Base-by-base conservation (phyloP, 306 rosid genomes). In the Aeschynomene evenia region DNA sequence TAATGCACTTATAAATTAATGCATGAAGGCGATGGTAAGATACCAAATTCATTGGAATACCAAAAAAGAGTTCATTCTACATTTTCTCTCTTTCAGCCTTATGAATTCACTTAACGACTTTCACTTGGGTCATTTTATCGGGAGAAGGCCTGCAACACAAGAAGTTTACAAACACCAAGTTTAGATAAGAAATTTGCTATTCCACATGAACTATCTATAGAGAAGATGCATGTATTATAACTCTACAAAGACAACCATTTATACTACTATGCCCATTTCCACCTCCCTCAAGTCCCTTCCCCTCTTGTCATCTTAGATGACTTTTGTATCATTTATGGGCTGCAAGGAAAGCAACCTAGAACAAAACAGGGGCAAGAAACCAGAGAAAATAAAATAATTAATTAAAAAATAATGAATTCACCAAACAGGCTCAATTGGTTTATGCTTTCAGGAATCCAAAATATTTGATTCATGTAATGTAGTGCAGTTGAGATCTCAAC, bases 71-170 rank as follows among this genome's bases (percentile, higher is more conserved):
- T 31, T 91, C 92, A 11, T 94, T 94, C 76, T 94, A 91, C 88
- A 78, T 63, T 80, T 83, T 94, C 89, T 94, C 99, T 85, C 92
- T 87, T 85, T 87, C 97, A 16, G 99, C 83, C 87, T 94, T 94
- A 80, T 84, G 95, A 72, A 91, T 75, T 75, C 95, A 84, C 73
- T 76, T 91, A 8, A 96, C 96, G 39, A 75, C 78, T 82, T 85
- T 94, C 80, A 39, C 81, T 76, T 56, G 79, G 49, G 55, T 85
- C 79, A 61, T 85, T 75, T 74, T 84, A 20, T 84, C 63, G 50
- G 81, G 22, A 77, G 70, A 59, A 56, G 69, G 79, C 81, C 99
- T 94, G 88, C 65, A 74, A 54, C 79, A 73, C 68, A 71, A 71
- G 77, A 56, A 74, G 59, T 39, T 61, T 46, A 73, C 53, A 81